Percentiles rank a stretch among this genome's conserved stretches.
phyloP scores from a whole-genome alignment of 2,329 filamentous ascomycete genomes.

The Calonectria pseudoturangicola region DNA sequence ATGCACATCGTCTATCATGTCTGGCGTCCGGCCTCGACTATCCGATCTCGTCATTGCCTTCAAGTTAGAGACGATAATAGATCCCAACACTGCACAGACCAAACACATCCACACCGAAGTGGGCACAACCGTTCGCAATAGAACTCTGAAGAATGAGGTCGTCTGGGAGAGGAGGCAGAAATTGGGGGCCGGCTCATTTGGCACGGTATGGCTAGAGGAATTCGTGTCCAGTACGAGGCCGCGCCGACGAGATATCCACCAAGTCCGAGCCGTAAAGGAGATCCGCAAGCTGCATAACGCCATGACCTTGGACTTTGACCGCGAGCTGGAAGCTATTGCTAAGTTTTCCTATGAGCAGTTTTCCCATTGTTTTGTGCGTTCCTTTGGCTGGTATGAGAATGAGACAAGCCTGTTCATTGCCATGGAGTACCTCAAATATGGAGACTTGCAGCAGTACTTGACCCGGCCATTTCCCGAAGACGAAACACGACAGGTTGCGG shows the following conservation, averaged over 20 bases:
- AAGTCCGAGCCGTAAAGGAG: constrained; percentile 10
- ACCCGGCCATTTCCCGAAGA: not conserved
- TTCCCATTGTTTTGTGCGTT: constrained; percentile 1
- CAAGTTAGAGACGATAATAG: not conserved
- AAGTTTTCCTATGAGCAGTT: constrained; percentile 9
- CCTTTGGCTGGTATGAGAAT: constrained; percentile 11
- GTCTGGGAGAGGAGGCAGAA: constrained; percentile 7
- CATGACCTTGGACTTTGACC: not conserved
- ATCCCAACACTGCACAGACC: not conserved
- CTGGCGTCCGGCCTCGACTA: not conserved
- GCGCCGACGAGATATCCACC: not conserved
- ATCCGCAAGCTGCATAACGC: not conserved
- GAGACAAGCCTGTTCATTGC: constrained; percentile 11
- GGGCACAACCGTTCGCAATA: not conserved
- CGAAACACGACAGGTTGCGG: not conserved
- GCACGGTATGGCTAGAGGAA: constrained; percentile 16
- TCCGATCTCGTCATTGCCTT: constrained; percentile 7
- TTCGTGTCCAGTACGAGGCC: not conserved
- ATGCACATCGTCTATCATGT: not conserved
- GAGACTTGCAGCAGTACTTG: constrained; percentile 2
- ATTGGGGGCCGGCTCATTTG: not conserved
- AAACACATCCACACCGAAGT: not conserved
- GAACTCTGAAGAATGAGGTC: not conserved
- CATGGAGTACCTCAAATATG: constrained; percentile 10
- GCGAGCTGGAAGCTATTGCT: constrained; percentile 10